Conservation (phyloP, 345 rosid species). For the Acer campestre region DNA sequence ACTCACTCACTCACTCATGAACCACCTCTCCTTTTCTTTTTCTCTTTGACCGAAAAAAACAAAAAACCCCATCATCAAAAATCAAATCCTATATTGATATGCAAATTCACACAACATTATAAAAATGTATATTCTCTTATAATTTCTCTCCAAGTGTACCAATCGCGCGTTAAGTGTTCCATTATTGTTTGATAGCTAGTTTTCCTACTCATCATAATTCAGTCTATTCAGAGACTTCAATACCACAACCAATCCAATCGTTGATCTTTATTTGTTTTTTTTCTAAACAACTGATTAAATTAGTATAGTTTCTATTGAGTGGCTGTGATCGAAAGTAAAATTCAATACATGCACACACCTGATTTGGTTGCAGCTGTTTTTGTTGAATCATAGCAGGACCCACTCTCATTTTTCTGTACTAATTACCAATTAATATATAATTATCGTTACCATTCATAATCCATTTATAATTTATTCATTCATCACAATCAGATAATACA, state of each 20-base stretch:
- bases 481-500: background rate
- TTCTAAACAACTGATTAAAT: background rate
- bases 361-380: slow-evolving; percentile 21
- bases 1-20: background rate
- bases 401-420: background rate
- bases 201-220: slow-evolving; percentile 12
- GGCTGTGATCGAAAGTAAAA: slow-evolving; percentile 21
- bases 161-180: background rate
- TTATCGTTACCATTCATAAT: background rate
- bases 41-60: slow-evolving; percentile 42
- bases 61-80: background rate
- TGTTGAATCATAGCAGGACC: slow-evolving; percentile 26
- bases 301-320: background rate
- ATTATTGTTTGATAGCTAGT: background rate
- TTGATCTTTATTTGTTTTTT: background rate
- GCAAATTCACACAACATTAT: background rate
- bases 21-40: background rate
- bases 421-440: background rate
- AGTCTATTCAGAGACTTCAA: slow-evolving; percentile 1
- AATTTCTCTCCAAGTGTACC: slow-evolving; percentile 20
- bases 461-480: background rate
- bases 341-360: slow-evolving; percentile 7
- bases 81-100: background rate
- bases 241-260: background rate
- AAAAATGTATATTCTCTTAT: background rate